Base-by-base conservation (phyloP, 768 basidiomycete genomes). In the Tricholoma saponaceum region DNA sequence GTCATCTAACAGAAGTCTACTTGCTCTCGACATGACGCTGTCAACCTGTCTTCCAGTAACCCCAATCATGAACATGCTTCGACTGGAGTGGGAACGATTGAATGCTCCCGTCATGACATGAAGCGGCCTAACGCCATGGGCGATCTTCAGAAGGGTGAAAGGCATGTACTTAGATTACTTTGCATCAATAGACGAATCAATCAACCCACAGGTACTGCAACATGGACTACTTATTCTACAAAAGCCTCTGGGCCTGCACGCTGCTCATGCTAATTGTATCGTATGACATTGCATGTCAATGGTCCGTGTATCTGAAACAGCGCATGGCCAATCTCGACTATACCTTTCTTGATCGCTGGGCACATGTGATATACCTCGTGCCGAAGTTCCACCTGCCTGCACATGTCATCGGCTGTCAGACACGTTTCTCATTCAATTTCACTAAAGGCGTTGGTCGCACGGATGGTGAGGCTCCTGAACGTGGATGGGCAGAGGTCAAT, bases 121-220 rank as follows among this genome's bases (percentile, higher is more conserved):
- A 66, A 69, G 9, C 59, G 62, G 0, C 68, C 70, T 2, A 57
- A 49, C 20, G 60, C 62, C 1, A 60, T 71, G 12, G 71, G 66
- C 1, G 68, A 72, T 58, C 60, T 74, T 2, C 71, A 73, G 44
- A 57, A 63, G 5, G 72, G 74, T 0, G 72, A 76, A 65, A 37
- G 66, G 74, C 72, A 62, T 2, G 62, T 56, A 28, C 28, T 5
- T n/a, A 33, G 18, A 50, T 23, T 6, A 20, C 25, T 18, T 47
- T 35, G n/a, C n/a, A n/a, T n/a, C n/a, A n/a, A n/a, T n/a, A n/a
- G n/a, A n/a, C n/a, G n/a, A n/a, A n/a, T n/a, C n/a, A n/a, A 50
- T 35, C 35, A 14, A 13, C 7, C 6, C 26, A 16, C 25, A 70
- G 71, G 20, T 70, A 73, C 55, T 63, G 61, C 32, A 74, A 72